Conservation (phyloP, 2,329 filamentous ascomycete genomes). For the Colletotrichum musae region DNA sequence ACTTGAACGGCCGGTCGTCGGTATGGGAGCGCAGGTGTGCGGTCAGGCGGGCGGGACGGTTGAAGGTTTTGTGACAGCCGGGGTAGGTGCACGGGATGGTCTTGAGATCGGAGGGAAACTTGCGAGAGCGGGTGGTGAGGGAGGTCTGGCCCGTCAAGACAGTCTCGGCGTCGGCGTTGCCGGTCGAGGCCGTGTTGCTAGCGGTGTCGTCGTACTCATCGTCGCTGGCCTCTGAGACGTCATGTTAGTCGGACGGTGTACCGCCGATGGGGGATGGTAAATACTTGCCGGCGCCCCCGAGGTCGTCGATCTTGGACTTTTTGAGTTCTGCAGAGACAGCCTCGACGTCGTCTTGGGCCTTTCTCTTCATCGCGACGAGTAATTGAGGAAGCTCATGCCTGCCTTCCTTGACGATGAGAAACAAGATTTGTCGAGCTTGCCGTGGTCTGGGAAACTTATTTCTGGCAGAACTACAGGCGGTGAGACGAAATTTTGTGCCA, state of each 20-base stretch:
- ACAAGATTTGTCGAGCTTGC: slow-evolving; percentile 2
- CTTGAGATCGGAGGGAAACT: slow-evolving; percentile 80
- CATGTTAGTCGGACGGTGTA: slow-evolving; percentile 19
- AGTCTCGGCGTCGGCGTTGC: slow-evolving; percentile 39
- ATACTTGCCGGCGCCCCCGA: slow-evolving; percentile 28
- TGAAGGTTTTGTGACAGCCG: slow-evolving; percentile 86
- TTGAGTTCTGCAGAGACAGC: slow-evolving; percentile 13
- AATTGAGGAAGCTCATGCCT: slow-evolving; percentile 32
- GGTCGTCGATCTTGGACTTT: slow-evolving; percentile 20
- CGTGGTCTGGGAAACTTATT: slow-evolving; percentile 32
- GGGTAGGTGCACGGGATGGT: slow-evolving; percentile 82
- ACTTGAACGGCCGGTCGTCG: slow-evolving; percentile 85
- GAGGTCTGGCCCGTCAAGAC: slow-evolving; percentile 39
- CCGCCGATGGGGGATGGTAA: background rate
- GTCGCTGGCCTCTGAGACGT: slow-evolving; percentile 30
- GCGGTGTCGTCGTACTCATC: slow-evolving; percentile 42
- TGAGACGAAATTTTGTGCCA: slow-evolving; percentile 39
- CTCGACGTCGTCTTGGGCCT: slow-evolving; percentile 24
- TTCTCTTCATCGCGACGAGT: slow-evolving; percentile 39
- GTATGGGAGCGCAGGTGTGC: slow-evolving; percentile 89
- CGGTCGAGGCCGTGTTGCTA: slow-evolving; percentile 37
- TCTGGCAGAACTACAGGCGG: slow-evolving; percentile 37
- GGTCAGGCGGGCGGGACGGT: slow-evolving; percentile 84
- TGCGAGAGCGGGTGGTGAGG: slow-evolving; percentile 50
- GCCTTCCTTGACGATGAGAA: slow-evolving; percentile 17